Base-by-base conservation (phyloP, 106 monocot genomes). In the Platanthera guangdongensis region DNA sequence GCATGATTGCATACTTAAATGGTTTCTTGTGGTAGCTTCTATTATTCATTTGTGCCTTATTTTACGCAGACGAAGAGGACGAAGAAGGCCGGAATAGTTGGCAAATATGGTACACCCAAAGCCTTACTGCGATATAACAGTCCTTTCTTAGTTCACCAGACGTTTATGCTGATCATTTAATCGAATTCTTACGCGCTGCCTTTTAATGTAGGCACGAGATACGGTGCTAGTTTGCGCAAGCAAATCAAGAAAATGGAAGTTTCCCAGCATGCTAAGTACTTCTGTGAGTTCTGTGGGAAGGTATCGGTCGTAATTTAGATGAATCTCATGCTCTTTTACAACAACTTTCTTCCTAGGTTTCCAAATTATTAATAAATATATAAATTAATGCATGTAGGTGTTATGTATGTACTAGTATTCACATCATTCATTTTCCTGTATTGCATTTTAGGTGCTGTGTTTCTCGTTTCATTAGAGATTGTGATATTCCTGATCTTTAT, bases 221-320 rank as follows among this genome's bases (percentile, higher is more conserved):
- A 70, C 47, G 70, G 70, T 70, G 70, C 70, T 70, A 74, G 74
- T 52, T 74, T 74, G 74, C 50, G 74, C 4, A 74, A 74, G 74
- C 74, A 74, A 51, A 74, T 51, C 16, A 74, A 74, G 74, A 74
- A 74, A 51, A 74, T 74, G 74, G 74, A 74, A 28, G 74, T 74
- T 2, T 74, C 74, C 13, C 52, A 74, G 13, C 74, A 74, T 74
- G 50, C 52, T 8, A 74, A 74, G 12, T 74, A 74, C 28, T 74
- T 74, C 52, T 74, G 51, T 13, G 74, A 74, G 22, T 74, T 74
- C 12, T 74, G 74, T 52, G 74, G 74, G 28, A 74, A 74, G 74
- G 50, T 67, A 39, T 39, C 0, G 2, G 55, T 55, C 25, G 25
- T 25, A 25, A 25, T 25, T 25, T 25, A 13, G 3, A 4, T 55